Base-by-base conservation (phyloP, 148 eudicot species). In the Agrostemma githago region DNA sequence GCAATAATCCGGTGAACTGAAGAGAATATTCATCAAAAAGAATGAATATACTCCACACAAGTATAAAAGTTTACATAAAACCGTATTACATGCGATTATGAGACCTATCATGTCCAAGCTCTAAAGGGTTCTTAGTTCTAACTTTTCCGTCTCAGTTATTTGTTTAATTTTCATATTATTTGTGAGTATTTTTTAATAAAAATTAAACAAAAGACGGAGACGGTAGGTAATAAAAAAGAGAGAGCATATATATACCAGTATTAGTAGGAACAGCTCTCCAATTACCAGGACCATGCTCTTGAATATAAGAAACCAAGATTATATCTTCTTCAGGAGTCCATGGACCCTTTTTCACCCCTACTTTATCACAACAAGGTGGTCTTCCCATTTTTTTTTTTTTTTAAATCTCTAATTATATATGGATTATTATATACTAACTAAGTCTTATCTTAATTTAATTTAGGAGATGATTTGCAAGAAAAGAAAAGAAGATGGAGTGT, bases 311-410 rank as follows among this genome's bases (percentile, higher is more conserved):
- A 20, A 92, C 98, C 54, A 92, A 74, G 66, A 86, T 74, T 69
- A 92, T 90, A 73, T 92, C 98, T 77, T 92, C 98, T 69, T 92
- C 98, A 0, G 96, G 98, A 17, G 98, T 92, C 98, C 98, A 92
- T 53, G 98, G 96, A 65, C 98, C 98, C 76, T 92, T 92, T 78
- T 92, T 92, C 72, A 92, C 86, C 7, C 98, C 98, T n/a, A 78
- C 64, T 80, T 89, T 89, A 34, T 89, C 98, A 76, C 96, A 88
- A 78, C 98, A 90, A 62, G 98, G 98, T 54, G 96, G 93, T 64
- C 96, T 92, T 38, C 92, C 98, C 96, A 92, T 85, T 75, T 8
- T 76, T 63, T 75, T 41, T 34, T 51, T 64, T 64, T 34, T 19
- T 0, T 58, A 58, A 3, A 20, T 26, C 5, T 62, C 5, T 62